These are phyloP conservation scores for Penicillium sp. DNA, from an alignment of 2,329 filamentous ascomycete species.

Conservation along the genomic window DNA sequence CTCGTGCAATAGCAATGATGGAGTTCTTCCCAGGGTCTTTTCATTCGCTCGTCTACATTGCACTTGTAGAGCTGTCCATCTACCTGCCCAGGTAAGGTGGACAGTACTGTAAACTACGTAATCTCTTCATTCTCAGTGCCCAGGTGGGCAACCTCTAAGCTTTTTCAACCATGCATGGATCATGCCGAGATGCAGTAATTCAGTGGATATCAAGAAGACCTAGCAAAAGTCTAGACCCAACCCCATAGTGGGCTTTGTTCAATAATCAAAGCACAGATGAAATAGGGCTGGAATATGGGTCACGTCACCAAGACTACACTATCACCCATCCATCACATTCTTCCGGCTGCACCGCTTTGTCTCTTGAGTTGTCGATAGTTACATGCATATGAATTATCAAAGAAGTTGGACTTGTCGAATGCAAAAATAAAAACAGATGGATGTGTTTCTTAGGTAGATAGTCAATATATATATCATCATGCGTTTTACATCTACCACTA, in stretches of 20 bases:
- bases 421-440: background rate
- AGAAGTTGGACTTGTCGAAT: background rate
- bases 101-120: background rate
- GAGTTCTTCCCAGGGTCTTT: slow-evolving; percentile 25
- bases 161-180: background rate
- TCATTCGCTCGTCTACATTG: background rate
- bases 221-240: slow-evolving; percentile 3
- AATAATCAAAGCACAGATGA: background rate
- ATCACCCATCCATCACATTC: background rate
- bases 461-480: background rate
- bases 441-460: background rate
- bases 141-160: no score
- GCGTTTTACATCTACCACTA: background rate
- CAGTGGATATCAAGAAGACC: background rate
- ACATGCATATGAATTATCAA: background rate
- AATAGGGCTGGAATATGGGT: background rate
- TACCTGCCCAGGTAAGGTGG: background rate
- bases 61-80: background rate
- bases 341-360: background rate
- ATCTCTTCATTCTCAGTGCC: no score
- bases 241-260: background rate
- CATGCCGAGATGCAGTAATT: background rate
- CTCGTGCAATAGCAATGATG: slow-evolving; percentile 21
- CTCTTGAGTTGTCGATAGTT: background rate
- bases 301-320: background rate